Conservation (phyloP, 768 basidiomycete species). For the Dioszegia aurantiaca region DNA sequence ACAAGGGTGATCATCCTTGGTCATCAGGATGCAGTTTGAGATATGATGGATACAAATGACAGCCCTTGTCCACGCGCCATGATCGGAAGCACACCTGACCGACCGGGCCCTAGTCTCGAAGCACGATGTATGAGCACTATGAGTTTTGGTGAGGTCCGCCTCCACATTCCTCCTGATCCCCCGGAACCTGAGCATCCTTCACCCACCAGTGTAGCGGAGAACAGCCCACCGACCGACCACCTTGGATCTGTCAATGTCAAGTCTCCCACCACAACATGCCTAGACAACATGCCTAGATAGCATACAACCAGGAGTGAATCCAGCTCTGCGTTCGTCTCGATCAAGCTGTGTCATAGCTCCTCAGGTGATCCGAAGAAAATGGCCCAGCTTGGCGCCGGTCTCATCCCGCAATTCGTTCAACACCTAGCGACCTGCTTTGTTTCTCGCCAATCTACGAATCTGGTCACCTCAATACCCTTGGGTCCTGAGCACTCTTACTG, state of each 20-base stretch:
- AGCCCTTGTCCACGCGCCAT: too few species aligned
- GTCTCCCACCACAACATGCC: background rate
- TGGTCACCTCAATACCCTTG: slow-evolving; percentile 28
- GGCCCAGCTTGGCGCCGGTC: background rate
- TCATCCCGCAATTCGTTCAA: slow-evolving; percentile 16
- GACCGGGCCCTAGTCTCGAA: too few species aligned
- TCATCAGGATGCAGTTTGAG: background rate
- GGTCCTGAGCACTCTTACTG: slow-evolving; percentile 25
- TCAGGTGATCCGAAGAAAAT: too few species aligned
- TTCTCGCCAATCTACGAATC: slow-evolving; percentile 7
- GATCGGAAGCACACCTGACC: too few species aligned
- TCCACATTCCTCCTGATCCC: background rate
- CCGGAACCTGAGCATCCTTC: background rate
- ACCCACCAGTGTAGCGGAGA: too few species aligned
- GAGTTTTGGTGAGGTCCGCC: background rate
- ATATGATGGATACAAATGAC: too few species aligned
- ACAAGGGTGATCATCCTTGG: slow-evolving; percentile 22
- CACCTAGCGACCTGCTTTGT: slow-evolving; percentile 13
- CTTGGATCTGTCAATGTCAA: too few species aligned
- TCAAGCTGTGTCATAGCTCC: too few species aligned
- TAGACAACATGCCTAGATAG: background rate
- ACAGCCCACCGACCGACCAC: too few species aligned
- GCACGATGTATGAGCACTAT: too few species aligned
- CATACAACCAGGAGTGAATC: too few species aligned
- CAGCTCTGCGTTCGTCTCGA: too few species aligned